Percentiles rank a stretch among this genome's conserved stretches.
These are phyloP conservation scores for Ophiostoma pallidulum DNA, from an alignment of 2,329 filamentous ascomycete genomes.

Conservation along the genomic window DNA sequence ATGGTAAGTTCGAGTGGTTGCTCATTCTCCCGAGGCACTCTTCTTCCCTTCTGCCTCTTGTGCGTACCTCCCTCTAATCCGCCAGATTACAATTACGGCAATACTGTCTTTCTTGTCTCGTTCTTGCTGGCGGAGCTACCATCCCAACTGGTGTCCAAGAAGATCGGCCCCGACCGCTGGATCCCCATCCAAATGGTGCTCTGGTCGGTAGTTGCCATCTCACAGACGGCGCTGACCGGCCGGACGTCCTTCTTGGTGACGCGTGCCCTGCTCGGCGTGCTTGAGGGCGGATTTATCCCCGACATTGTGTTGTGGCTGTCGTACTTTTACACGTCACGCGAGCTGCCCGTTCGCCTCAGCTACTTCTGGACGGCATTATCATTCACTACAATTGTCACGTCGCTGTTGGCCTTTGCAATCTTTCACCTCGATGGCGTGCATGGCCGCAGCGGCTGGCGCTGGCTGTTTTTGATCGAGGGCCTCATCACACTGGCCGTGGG, in stretches of 20 bases:
- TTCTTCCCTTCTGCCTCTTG: no score
- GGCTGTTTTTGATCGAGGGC: slow-evolving; percentile 46
- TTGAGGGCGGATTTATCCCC: slow-evolving; percentile 28
- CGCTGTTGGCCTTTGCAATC: slow-evolving; percentile 26
- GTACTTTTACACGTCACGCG: slow-evolving; percentile 27
- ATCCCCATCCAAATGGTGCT: slow-evolving; percentile 28
- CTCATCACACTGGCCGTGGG: slow-evolving; percentile 34
- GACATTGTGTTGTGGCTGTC: slow-evolving; percentile 27
- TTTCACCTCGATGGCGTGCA: slow-evolving; percentile 25
- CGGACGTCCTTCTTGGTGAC: slow-evolving; percentile 23
- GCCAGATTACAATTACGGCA: slow-evolving; percentile 42
- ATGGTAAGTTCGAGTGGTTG: slow-evolving; percentile 25
- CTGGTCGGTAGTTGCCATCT: slow-evolving; percentile 26
- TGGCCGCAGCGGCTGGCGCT: slow-evolving; percentile 30
- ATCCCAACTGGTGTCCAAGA: slow-evolving; percentile 51
- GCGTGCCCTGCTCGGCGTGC: slow-evolving; percentile 24
- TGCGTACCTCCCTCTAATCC: not conserved
- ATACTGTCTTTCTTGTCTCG: slow-evolving; percentile 43
- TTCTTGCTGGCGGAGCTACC: slow-evolving; percentile 51
- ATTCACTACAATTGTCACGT: slow-evolving; percentile 24
- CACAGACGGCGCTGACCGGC: slow-evolving; percentile 23
- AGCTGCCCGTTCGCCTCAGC: slow-evolving; percentile 25
- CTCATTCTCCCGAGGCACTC: no score
- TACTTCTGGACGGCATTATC: slow-evolving; percentile 26
- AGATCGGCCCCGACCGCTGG: slow-evolving; percentile 29